These are phyloP conservation scores for Pyrrhoderma lamaoense DNA, from an alignment of 1,284 basidiomycete genomes.

Conservation along the genomic window DNA sequence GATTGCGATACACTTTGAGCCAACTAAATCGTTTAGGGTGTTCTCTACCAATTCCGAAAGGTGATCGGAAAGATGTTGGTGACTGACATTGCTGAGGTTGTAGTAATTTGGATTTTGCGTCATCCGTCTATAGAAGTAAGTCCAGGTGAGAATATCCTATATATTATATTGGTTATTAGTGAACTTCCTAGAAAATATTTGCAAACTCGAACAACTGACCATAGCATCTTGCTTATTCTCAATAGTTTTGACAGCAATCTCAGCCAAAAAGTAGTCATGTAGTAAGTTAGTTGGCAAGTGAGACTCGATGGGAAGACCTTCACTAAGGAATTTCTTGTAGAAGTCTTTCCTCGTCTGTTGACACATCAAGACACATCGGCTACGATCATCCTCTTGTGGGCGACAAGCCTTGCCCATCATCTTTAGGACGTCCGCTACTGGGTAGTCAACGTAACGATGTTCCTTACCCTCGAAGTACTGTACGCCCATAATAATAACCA, in stretches of 20 bases:
- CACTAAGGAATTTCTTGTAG: slow-evolving; percentile 97
- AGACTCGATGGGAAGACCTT: slow-evolving; percentile 96
- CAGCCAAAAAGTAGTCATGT: slow-evolving; percentile 97
- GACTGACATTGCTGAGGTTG: slow-evolving; percentile 89
- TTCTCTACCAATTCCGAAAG: slow-evolving; percentile 94
- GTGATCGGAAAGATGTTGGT: slow-evolving; percentile 90
- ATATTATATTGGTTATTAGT: slow-evolving; percentile 15
- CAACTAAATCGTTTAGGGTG: slow-evolving; percentile 85
- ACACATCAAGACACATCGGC: slow-evolving; percentile 92
- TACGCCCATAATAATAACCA: slow-evolving; percentile 98
- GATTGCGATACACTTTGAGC: slow-evolving; percentile 92
- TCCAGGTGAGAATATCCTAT: slow-evolving; percentile 92
- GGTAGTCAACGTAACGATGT: slow-evolving; percentile 96
- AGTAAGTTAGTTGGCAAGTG: slow-evolving; percentile 81
- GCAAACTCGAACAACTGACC: slow-evolving; percentile 41
- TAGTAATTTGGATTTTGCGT: slow-evolving; percentile 96
- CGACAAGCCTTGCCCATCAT: slow-evolving; percentile 98
- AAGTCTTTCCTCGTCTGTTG: slow-evolving; percentile 96
- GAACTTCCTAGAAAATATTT: not conserved
- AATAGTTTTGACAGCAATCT: slow-evolving; percentile 97
- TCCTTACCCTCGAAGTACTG: slow-evolving; percentile 95
- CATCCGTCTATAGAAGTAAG: slow-evolving; percentile 94
- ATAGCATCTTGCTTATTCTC: slow-evolving; percentile 98
- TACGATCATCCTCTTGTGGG: slow-evolving; percentile 78
- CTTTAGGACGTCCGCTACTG: slow-evolving; percentile 94